These are phyloP conservation scores for Kuraishia capsulata DNA, from an alignment of 805 yeast genomes.

Conservation along the genomic window DNA sequence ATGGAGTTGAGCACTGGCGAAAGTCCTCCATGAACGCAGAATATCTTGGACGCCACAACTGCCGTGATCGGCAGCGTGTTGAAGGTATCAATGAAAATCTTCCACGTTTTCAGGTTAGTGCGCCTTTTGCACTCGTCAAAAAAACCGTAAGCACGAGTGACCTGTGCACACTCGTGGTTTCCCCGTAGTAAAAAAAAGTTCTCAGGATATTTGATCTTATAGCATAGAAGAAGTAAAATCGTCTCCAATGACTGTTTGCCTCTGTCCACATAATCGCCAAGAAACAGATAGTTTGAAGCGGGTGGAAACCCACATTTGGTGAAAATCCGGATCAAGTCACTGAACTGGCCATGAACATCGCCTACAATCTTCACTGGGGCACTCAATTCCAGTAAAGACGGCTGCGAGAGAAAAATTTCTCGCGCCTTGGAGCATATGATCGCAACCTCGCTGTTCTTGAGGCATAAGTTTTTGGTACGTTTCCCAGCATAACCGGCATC, in stretches of 20 bases:
- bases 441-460: conserved; percentile 85
- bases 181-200: conserved; percentile 90
- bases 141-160: conserved; percentile 93
- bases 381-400: conserved; percentile 76
- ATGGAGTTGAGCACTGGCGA: conserved; percentile 65
- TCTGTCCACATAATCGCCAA: conserved; percentile 96
- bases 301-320: conserved; percentile 98
- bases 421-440: conserved; percentile 80
- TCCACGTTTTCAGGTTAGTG: conserved; percentile 89
- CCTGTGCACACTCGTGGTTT: conserved; percentile 96
- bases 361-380: conserved; percentile 86
- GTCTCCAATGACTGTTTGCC: conserved; percentile 96
- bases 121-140: conserved; percentile 97
- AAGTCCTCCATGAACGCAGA: conserved; percentile 83
- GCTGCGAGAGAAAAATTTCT: conserved; percentile 85
- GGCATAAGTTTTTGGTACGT: conserved; percentile 79
- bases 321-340: conserved; percentile 82
- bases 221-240: conserved; percentile 75
- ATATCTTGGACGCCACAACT: conserved; percentile 88
- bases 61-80: conserved; percentile 95
- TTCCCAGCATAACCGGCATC: conserved; percentile 97
- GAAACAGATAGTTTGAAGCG: conserved; percentile 77
- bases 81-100: conserved; percentile 86
- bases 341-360: conserved; percentile 96
- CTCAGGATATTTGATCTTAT: conserved; percentile 94